Evolutionary conservation across 2,329 filamentous ascomycete species (phyloP).

Genomic region (Venturia asperata): DNA sequence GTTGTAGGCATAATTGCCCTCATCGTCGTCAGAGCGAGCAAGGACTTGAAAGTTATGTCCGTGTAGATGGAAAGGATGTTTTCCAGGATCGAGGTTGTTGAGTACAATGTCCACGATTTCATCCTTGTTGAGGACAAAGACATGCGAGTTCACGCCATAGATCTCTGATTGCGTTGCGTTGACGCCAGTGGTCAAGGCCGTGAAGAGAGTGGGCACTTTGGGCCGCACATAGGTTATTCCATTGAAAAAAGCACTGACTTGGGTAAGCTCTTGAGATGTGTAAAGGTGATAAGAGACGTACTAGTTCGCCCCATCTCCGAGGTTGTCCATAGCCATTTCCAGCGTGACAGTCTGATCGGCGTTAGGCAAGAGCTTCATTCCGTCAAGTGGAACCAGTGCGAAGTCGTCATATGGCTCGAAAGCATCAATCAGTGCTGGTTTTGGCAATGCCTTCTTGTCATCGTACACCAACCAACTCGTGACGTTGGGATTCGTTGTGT

Average conservation of each 20-base stretch:
- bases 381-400: slow-evolving; percentile 61
- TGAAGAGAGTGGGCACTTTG: slow-evolving; percentile 75
- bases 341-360: slow-evolving; percentile 60
- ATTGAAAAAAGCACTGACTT: slow-evolving; percentile 49
- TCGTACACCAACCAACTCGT: slow-evolving; percentile 52
- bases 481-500: slow-evolving; percentile 58
- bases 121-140: slow-evolving; percentile 59
- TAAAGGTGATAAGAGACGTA: slow-evolving; percentile 30
- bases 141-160: slow-evolving; percentile 47
- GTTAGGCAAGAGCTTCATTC: slow-evolving; percentile 50
- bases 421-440: slow-evolving; percentile 50
- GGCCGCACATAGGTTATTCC: slow-evolving; percentile 67
- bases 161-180: slow-evolving; percentile 38
- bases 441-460: slow-evolving; percentile 38
- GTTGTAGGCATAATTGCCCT: slow-evolving; percentile 30
- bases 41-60: slow-evolving; percentile 65
- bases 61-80: slow-evolving; percentile 69
- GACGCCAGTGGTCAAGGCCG: slow-evolving; percentile 56
- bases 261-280: background rate
- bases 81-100: slow-evolving; percentile 67
- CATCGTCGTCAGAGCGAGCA: slow-evolving; percentile 30
- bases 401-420: slow-evolving; percentile 69
- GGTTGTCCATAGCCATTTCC: slow-evolving; percentile 54
- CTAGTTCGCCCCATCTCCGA: slow-evolving; percentile 61
- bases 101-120: slow-evolving; percentile 65